These are phyloP conservation scores for Lolium rigidum DNA, from an alignment of 176 grass and related monocot species.

Conservation along the genomic window DNA sequence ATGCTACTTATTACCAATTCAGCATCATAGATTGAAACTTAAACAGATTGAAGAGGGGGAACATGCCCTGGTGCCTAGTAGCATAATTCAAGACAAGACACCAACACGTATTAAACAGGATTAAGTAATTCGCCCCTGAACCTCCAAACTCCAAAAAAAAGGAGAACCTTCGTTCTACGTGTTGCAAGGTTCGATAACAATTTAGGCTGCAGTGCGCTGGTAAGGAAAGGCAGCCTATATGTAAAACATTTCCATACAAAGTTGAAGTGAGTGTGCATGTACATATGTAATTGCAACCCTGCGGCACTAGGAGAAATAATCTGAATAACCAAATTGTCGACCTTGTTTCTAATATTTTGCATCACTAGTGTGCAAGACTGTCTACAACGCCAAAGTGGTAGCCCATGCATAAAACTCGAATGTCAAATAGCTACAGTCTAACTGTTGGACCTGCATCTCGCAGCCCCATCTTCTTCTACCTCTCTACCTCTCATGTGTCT, in stretches of 20 bases:
- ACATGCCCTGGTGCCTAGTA: background rate
- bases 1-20: constrained; percentile 38
- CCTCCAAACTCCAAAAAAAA: background rate
- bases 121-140: background rate
- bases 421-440: background rate
- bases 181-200: background rate
- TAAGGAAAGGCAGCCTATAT: background rate
- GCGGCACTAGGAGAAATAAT: background rate
- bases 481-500: too few species aligned
- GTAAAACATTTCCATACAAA: background rate
- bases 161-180: background rate
- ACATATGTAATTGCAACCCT: background rate
- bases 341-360: constrained; percentile 1
- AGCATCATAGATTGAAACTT: background rate
- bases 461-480: too few species aligned
- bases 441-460: background rate
- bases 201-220: background rate
- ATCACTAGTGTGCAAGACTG: background rate
- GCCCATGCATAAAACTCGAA: background rate
- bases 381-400: background rate
- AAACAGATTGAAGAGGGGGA: background rate
- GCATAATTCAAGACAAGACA: background rate
- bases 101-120: background rate
- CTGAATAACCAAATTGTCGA: background rate
- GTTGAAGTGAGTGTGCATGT: background rate